Base-by-base conservation (phyloP, 331 rosid genomes). In the Stylosanthes scabra region DNA sequence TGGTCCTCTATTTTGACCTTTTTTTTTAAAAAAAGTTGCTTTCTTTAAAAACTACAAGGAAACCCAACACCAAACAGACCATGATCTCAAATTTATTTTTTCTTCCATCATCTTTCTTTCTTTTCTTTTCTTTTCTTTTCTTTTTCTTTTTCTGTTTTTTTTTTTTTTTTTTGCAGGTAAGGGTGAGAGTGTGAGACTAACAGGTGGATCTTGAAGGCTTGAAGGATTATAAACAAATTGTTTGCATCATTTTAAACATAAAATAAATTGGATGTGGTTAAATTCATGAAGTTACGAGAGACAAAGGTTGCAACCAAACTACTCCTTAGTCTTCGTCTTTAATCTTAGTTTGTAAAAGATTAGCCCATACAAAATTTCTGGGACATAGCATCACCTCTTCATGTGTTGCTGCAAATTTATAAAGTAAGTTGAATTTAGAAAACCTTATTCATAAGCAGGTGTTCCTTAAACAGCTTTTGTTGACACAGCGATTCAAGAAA, bases 391-490 rank as follows among this genome's bases (percentile, higher is more conserved):
- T 71, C 16, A 11, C 66, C 47, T 11, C 71, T 49, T 31, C 50
- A 76, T 44, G n/a, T 11, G 57, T 52, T 79, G 64, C 64, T 28
- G 72, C 63, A 81, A 71, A 83, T 69, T 59, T 68, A 52, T n/a
- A 59, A 64, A 51, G n/a, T n/a, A 71, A 68, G 60, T 78, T 70
- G 60, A 60, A 68, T 62, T 64, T 67, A 49, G 55, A 76, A 72
- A 71, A 94, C 99, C 99, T 94, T 94, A 86, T 91, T 91, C 83
- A 78, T 88, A 70, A 94, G 86, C 63, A 94, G 85, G 64, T 87
- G 89, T 84, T 94, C 99, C 74, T 90, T 90, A 80, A 91, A 94
- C 78, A 81, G 58, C 68, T 87, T 91, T 66, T 91, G 99, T 76
- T 94, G 99, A 84, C 96, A 89, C 45, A 91, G 66, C 37, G 82